Percentiles rank a stretch among this genome's conserved stretches.
Conservation (phyloP, 2,329 filamentous ascomycete genomes). For the Kalmusia sp. region DNA sequence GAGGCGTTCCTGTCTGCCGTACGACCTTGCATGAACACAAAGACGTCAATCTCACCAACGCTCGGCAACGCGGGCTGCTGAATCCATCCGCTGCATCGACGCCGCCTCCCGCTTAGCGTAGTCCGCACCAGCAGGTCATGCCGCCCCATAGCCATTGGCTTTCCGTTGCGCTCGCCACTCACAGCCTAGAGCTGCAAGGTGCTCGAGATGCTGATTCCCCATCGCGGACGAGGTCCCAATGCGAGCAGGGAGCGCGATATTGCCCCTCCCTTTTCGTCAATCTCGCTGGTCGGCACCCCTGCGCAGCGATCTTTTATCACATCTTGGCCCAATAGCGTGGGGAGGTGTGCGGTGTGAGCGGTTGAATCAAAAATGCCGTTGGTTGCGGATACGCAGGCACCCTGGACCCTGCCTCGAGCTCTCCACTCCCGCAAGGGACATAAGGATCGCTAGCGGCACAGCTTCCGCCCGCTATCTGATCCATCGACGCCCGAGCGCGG, state of each 20-base stretch:
- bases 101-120: slow-evolving; percentile 40
- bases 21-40: slow-evolving; percentile 16
- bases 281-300: slow-evolving; percentile 28
- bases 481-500: slow-evolving; percentile 14
- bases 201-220: slow-evolving; percentile 13
- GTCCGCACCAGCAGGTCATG: slow-evolving; percentile 22
- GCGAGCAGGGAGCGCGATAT: slow-evolving; percentile 35
- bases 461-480: slow-evolving; percentile 36
- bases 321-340: slow-evolving; percentile 48
- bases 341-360: slow-evolving; percentile 35
- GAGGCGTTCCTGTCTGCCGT: slow-evolving; percentile 15
- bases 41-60: slow-evolving; percentile 5
- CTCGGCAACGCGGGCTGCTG: slow-evolving; percentile 15
- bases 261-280: slow-evolving; percentile 30
- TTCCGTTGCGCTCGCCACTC: slow-evolving; percentile 33
- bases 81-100: slow-evolving; percentile 40
- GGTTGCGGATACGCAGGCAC: slow-evolving; percentile 35
- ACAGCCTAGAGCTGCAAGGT: slow-evolving; percentile 30
- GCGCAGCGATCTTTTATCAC: slow-evolving; percentile 41
- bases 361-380: slow-evolving; percentile 45
- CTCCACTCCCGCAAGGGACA: slow-evolving; percentile 38
- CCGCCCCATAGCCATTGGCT: slow-evolving; percentile 31
- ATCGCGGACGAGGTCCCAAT: slow-evolving; percentile 20
- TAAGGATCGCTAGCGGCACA: slow-evolving; percentile 38
- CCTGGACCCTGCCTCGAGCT: slow-evolving; percentile 40